phyloP scores from a whole-genome alignment of 2,329 filamentous ascomycete species.

The Phaeosphaeriaceae sp. region DNA sequence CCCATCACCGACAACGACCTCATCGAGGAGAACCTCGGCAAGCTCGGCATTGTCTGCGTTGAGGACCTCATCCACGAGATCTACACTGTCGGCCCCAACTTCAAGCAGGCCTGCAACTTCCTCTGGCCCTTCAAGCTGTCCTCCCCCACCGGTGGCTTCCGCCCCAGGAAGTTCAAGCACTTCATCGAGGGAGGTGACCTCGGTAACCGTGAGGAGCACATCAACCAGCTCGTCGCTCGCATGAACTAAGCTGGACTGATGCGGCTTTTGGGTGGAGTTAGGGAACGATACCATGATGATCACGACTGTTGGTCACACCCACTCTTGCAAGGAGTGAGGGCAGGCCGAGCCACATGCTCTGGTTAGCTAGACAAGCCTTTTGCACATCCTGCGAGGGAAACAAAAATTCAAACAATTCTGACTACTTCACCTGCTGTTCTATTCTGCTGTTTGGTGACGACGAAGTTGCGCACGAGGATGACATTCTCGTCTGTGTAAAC shows the following conservation, averaged over 20 bases:
- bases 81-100: slow-evolving; percentile 97
- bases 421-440: neutral
- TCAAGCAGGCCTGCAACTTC: slow-evolving; percentile 99
- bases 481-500: too few species aligned
- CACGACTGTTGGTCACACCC: slow-evolving; percentile 29
- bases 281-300: slow-evolving; percentile 39
- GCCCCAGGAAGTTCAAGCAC: slow-evolving; percentile 97
- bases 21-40: slow-evolving; percentile 94
- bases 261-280: slow-evolving; percentile 33
- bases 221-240: slow-evolving; percentile 94
- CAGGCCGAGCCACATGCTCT: slow-evolving; percentile 40
- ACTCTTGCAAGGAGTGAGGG: slow-evolving; percentile 27
- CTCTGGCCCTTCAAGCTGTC: slow-evolving; percentile 99
- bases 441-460: too few species aligned
- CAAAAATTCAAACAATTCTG: slow-evolving; percentile 21
- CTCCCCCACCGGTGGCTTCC: slow-evolving; percentile 98
- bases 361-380: slow-evolving; percentile 38
- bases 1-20: slow-evolving; percentile 97
- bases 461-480: too few species aligned
- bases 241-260: slow-evolving; percentile 79
- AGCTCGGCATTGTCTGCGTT: slow-evolving; percentile 94
- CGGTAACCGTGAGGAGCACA: slow-evolving; percentile 98
- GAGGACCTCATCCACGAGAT: slow-evolving; percentile 99
- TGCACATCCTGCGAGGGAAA: slow-evolving; percentile 28
- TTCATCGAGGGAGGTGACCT: slow-evolving; percentile 99